Evolutionary conservation across 805 yeast genomes (phyloP), one percentile per base, ranked within the genome.

Genomic region (Torulaspora quercuum): DNA sequence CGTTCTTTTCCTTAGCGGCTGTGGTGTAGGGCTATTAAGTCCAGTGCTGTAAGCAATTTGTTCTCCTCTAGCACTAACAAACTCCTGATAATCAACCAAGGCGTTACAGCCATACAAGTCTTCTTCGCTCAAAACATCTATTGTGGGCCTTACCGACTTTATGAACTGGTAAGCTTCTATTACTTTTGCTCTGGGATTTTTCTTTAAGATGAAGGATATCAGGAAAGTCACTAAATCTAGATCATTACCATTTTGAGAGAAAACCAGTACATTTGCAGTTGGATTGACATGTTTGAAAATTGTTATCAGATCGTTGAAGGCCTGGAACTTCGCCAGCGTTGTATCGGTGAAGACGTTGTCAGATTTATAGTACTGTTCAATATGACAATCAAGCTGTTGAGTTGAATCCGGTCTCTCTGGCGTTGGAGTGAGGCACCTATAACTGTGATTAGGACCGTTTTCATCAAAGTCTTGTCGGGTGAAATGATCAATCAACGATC

Each of bases 111-210:
- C 49, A 26, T 41, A 47, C 6, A 55, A 40, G 9, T 39, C 39
- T 17, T 55, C 59, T 7, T 46, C 49, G 11, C 41, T 44, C 14
- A 48, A 21, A 12, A 40, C 48, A 10, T 34, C 35, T 19, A 48
- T 42, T 5, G 56, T 38, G 4, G 56, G 56, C 41, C 55, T 52
- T 19, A 57, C 31, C 7, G 48, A 49, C 31, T 53, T 58, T 14
- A 59, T 33, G 25, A 53, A 57, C 26, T 49, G 49, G 23, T 57
- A 49, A 3, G 59, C 62, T n/a, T 59, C 61, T 17, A 39, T 19
- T 4, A 55, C 30, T 8, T 48, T 48, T 7, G 45, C 22, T 9
- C 33, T 29, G 7, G 61, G 50, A 23, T 53, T 48, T 25, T 48
- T 51, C 26, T 44, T 52, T 26, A 58, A 24, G 7, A 58, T 48